Base-by-base conservation (phyloP, 2,329 filamentous ascomycete species). In the Phaeoacremonium minimum region DNA sequence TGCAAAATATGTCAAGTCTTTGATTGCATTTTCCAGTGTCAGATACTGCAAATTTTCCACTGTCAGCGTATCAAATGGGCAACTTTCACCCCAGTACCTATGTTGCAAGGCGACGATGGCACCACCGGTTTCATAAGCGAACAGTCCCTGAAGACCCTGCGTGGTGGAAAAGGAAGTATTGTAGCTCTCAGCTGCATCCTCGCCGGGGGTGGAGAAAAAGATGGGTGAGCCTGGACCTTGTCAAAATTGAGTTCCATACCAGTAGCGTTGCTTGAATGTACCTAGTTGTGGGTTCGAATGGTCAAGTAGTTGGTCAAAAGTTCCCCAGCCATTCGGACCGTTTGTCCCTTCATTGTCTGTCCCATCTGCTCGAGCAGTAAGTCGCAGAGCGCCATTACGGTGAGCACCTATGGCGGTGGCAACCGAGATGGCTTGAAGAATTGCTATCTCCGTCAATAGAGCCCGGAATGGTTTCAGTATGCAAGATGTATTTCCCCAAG, bases 71-170 rank as follows among this genome's bases (percentile, higher is more conserved):
- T 66, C 62, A 40, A 64, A 70, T 0, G 71, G 71, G 38, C 57
- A 73, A 42, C 67, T 71, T 18, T 64, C 36, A 17, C 70, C 70
- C 43, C 74, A 73, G 44, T 71, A 70, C 15, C 69, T 55, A 36
- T 74, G 71, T 46, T 75, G 69, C 4, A 74, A 55, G 40, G 76
- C 74, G 4, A 75, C 67, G 7, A 72, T 72, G 18, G 75, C 51
- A 4, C 72, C 72, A 46, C 69, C 66, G n/a, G 66, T 71, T 5
- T 64, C 67, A 48, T 74, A 20, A 5, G 32, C 32, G 18, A 20
- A 19, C 7, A 26, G 18, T 16, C 32, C 32, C 5, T 18, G 7
- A 15, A 60, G 30, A 60, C 55, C 14, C 65, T 66, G 38, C 69
- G 69, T 47, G 67, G 50, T 18, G 17, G 26, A 7, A 30, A 29